Evolutionary conservation across 2,329 filamentous ascomycete species (phyloP), one percentile per base, ranked within the genome.

Genomic region (Teratosphaeria epicoccoides): DNA sequence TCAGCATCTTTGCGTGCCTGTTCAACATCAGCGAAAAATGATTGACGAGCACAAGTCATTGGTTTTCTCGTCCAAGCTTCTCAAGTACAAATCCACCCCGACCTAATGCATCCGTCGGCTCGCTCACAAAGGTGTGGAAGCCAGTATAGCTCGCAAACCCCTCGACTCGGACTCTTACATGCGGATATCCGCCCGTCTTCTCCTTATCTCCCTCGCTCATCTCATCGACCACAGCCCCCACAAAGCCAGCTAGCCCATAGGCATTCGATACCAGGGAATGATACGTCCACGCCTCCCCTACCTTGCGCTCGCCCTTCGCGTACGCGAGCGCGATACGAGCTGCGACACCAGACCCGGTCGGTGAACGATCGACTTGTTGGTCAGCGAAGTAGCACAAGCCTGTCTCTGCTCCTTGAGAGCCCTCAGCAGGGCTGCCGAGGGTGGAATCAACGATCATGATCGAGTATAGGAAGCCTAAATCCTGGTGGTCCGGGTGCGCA

Each of bases 361-460:
- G 66, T 5, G 63, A 68, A 20, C 73, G 67, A 58, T 79, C 75
- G 43, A 77, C 69, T 54, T 76, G 70, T 49, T 71, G 68, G 24
- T 74, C 68, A 0, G 71, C 72, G 53, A 75, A 60, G 49, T 58
- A 60, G 47, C 56, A 58, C 22, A 60, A 24, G 72, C 61, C 70
- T 71, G 57, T 71, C 54, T 76, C 74, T 7, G 64, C 61, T 6
- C 66, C 64, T 3, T 49, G 47, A 2, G 60, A 58, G 4, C 50
- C 58, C 2, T 23, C 46, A 11, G 57, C 52, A 4, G 52, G 46
- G 17, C 33, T 26, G 2, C 62, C 59, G 14, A 62, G 24, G 12
- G 55, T 49, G 22, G 62, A 23, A 54, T 71, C 63, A 1, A 66
- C 65, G 7, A 74, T 56, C 53, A 74, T 70, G 17, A 75, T 63